These are phyloP conservation scores for Eleusine indica DNA, from an alignment of 176 grass and related monocot species.

Conservation along the genomic window DNA sequence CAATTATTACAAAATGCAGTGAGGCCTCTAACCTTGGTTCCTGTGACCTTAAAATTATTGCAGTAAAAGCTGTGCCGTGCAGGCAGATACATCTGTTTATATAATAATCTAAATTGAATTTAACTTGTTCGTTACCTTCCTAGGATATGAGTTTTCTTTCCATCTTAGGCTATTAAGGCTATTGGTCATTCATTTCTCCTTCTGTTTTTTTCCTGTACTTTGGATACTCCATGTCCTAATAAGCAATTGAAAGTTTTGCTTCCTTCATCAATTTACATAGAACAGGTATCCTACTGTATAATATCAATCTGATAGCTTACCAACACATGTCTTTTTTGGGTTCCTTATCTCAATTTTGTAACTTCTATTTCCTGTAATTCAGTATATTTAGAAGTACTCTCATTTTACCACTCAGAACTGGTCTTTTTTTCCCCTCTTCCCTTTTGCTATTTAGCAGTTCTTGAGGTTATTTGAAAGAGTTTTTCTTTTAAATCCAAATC, in stretches of 20 bases:
- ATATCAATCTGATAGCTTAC: background rate
- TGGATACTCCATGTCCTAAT: constrained; percentile 30
- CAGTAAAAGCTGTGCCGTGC: constrained; percentile 22
- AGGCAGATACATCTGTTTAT: background rate
- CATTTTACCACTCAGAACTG: background rate
- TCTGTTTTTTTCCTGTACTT: background rate
- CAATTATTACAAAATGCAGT: constrained; percentile 98
- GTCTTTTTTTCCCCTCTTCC: background rate
- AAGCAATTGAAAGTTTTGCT: constrained; percentile 16
- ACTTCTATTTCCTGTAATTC: background rate
- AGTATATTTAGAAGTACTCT: background rate
- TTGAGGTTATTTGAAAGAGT: constrained; percentile 11
- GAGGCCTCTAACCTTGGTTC: constrained; percentile 35
- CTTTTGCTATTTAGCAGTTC: background rate
- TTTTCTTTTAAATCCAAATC: background rate
- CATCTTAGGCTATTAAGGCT: background rate
- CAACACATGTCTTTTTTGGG: background rate
- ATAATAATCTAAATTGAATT: constrained; percentile 18
- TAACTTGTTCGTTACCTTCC: background rate
- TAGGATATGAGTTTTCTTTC: background rate
- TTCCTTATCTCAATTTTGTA: constrained; percentile 3
- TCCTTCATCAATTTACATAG: constrained; percentile 10
- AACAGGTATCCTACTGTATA: background rate
- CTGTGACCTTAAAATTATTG: constrained; percentile 36
- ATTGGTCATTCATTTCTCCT: background rate